These are phyloP conservation scores for Cucurbita ficifolia DNA, from an alignment of 306 rosid species.

Conservation along the genomic window DNA sequence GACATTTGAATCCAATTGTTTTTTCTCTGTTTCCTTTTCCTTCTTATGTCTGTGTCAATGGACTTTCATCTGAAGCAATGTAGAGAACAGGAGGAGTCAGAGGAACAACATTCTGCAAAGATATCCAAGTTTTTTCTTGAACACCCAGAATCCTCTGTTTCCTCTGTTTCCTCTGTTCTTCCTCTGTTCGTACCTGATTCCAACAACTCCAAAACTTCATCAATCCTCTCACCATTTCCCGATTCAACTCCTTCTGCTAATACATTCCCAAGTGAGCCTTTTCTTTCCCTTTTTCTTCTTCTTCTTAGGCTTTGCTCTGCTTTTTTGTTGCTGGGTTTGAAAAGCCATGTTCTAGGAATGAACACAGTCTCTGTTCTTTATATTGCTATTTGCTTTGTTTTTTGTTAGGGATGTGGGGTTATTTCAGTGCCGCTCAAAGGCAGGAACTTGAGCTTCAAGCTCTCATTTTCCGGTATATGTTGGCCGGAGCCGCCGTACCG, in stretches of 20 bases:
- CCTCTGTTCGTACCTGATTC: conserved; percentile 63
- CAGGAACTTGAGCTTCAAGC: conserved; percentile 96
- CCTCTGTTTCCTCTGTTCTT: conserved; percentile 25
- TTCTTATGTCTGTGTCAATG: conserved; percentile 38
- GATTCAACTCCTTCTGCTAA: conserved; percentile 25
- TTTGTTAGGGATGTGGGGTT: conserved; percentile 53
- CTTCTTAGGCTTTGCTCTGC: not conserved
- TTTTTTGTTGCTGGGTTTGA: not conserved
- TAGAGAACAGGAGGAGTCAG: conserved; percentile 87
- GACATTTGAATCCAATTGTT: not conserved
- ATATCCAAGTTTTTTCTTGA: conserved; percentile 59
- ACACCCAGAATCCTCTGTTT: conserved; percentile 15
- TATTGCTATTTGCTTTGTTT: not conserved
- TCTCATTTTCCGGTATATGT: conserved; percentile 68
- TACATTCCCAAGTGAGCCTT: conserved; percentile 41
- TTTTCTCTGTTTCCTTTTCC: not conserved
- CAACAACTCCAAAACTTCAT: conserved; percentile 26
- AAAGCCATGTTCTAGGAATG: not conserved
- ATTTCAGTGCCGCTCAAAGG: conserved; percentile 76
- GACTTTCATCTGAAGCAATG: conserved; percentile 81
- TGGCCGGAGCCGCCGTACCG: conserved; percentile 83
- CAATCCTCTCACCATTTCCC: conserved; percentile 37
- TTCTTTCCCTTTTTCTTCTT: not conserved
- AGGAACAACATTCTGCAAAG: conserved; percentile 57
- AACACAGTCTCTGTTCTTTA: too few species aligned